Percentiles rank a stretch among this genome's conserved stretches.
Evolutionary conservation across 2,329 filamentous ascomycete species (phyloP).

Genomic region (Scedosporium dehoogii): DNA sequence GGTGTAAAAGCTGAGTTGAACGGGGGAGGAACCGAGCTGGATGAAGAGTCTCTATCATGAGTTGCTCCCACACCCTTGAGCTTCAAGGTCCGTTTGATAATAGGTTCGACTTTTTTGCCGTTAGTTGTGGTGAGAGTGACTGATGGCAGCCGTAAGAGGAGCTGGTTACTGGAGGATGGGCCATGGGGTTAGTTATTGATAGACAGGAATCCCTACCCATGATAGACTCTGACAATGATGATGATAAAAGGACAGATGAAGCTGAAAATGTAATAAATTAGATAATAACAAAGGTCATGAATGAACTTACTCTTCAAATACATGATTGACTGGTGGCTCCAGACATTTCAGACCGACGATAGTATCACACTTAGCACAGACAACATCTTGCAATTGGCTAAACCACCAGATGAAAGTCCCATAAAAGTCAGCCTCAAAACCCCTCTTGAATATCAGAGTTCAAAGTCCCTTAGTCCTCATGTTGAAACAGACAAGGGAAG

Average conservation of each 20-base stretch:
- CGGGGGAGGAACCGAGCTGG: neutral
- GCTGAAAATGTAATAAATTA: neutral
- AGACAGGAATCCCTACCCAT: too few species aligned
- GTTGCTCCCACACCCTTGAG: conserved; percentile 14
- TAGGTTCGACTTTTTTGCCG: neutral
- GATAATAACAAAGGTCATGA: neutral
- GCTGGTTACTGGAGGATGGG: conserved; percentile 21
- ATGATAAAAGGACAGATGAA: neutral
- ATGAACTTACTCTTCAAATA: conserved; percentile 24
- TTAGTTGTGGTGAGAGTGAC: conserved; percentile 15
- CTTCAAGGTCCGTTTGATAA: conserved; percentile 22
- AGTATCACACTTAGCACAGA: conserved; percentile 20
- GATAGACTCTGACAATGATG: too few species aligned
- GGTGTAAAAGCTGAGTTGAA: neutral
- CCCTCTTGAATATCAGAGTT: too few species aligned
- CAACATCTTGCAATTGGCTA: conserved; percentile 26
- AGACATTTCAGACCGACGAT: conserved; percentile 25
- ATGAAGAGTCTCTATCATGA: neutral
- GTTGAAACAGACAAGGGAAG: too few species aligned
- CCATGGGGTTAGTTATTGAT: neutral
- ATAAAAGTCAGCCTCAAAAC: too few species aligned
- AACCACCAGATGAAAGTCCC: neutral
- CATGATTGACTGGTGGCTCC: conserved; percentile 23
- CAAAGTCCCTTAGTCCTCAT: too few species aligned
- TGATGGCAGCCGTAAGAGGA: conserved; percentile 22